phyloP scores from a whole-genome alignment of 306 rosid species.

The Psophocarpus tetragonolobus region DNA sequence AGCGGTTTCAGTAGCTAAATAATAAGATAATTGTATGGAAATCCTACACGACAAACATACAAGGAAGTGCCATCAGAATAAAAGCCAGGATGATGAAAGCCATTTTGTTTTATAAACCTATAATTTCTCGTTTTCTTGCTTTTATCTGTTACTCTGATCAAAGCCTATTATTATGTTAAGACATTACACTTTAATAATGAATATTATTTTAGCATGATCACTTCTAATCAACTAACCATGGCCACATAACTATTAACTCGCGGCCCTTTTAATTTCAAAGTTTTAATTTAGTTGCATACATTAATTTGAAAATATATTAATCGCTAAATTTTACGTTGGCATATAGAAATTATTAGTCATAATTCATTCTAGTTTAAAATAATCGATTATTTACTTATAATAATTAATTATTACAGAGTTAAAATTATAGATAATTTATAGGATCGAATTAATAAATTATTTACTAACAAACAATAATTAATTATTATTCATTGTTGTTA shows the following conservation, averaged over 20 bases:
- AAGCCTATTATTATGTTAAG: slow-evolving; percentile 12
- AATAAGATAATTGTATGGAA: slow-evolving; percentile 42
- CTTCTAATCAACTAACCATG: background rate
- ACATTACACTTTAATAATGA: slow-evolving; percentile 4
- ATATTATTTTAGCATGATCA: slow-evolving; percentile 1
- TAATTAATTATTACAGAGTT: too few relatives aligned
- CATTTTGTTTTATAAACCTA: slow-evolving; percentile 30
- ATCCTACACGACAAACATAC: slow-evolving; percentile 55
- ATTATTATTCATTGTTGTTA: too few relatives aligned
- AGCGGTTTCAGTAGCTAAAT: background rate
- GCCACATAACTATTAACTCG: slow-evolving; percentile 26
- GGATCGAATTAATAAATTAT: too few relatives aligned
- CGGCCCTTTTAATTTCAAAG: too few relatives aligned
- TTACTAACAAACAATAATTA: too few relatives aligned
- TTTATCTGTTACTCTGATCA: background rate
- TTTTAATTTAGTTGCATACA: too few relatives aligned
- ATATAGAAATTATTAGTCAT: too few relatives aligned
- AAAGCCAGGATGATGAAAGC: slow-evolving; percentile 44
- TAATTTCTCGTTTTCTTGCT: background rate
- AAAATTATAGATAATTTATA: too few relatives aligned
- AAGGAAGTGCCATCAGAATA: slow-evolving; percentile 31
- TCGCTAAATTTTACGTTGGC: too few relatives aligned
- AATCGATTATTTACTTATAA: too few relatives aligned
- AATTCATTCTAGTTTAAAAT: too few relatives aligned
- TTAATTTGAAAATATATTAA: too few relatives aligned